Evolutionary conservation across 2,329 filamentous ascomycete species (phyloP).

Genomic region (Pseudogymnoascus sp.): DNA sequence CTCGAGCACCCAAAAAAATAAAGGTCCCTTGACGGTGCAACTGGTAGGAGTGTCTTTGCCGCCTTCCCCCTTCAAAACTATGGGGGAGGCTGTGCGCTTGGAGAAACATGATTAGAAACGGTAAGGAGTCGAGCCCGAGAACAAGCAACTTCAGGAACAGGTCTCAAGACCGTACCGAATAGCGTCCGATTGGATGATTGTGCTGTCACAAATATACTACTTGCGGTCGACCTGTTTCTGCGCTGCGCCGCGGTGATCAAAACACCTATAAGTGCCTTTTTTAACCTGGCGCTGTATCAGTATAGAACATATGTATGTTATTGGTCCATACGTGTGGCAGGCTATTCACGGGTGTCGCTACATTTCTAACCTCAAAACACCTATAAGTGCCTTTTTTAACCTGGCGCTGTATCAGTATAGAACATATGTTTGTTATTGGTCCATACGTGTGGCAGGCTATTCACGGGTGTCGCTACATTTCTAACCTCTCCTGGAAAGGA

Average conservation of each 20-base stretch:
- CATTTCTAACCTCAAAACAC: neutral
- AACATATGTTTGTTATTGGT: neutral
- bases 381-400: neutral
- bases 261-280: slow-evolving; percentile 1
- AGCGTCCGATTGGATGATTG: neutral
- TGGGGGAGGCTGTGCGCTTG: neutral
- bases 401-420: neutral
- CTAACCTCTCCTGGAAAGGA: neutral
- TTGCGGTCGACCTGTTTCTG: neutral
- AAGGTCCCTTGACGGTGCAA: neutral
- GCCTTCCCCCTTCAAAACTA: neutral
- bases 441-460: neutral
- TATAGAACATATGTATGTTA: neutral
- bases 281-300: neutral
- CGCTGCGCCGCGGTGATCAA: neutral
- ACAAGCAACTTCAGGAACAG: neutral
- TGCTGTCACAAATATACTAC: neutral
- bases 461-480: neutral
- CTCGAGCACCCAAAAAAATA: neutral
- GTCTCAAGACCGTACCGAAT: neutral
- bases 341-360: neutral
- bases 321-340: neutral
- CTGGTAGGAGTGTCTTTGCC: neutral
- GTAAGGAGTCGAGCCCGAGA: neutral
- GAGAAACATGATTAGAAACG: slow-evolving; percentile 8